Percentiles rank a stretch among this genome's conserved stretches.
These are phyloP conservation scores for Hyaloscypha variabilis DNA, from an alignment of 495 filamentous ascomycete genomes.

Conservation along the genomic window DNA sequence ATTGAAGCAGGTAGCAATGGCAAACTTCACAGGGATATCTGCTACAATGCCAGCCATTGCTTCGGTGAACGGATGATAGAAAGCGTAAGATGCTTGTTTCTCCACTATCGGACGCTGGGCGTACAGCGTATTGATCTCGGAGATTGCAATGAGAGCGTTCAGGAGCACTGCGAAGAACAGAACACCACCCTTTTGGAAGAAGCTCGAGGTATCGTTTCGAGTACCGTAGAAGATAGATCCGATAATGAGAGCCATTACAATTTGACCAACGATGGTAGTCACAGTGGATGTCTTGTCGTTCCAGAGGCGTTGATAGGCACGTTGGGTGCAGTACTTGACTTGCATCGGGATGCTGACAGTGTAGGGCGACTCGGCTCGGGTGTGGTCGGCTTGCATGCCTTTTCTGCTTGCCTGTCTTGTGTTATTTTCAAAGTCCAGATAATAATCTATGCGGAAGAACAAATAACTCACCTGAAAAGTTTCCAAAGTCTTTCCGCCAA, in stretches of 20 bases:
- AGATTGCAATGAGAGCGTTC: conserved; percentile 57
- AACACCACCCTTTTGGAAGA: conserved; percentile 59
- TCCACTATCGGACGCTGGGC: conserved; percentile 64
- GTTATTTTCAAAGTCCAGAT: background rate
- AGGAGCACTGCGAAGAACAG: conserved; percentile 58
- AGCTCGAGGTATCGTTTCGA: conserved; percentile 41
- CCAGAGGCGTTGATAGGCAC: conserved; percentile 69
- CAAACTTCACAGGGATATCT: conserved; percentile 64
- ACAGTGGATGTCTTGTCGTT: conserved; percentile 76
- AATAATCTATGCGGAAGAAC: background rate
- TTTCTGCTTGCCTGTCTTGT: conserved; percentile 51
- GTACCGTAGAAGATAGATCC: conserved; percentile 52
- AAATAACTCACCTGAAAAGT: conserved; percentile 52
- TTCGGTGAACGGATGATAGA: conserved; percentile 66
- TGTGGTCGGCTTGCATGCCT: conserved; percentile 66
- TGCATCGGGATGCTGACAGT: conserved; percentile 62
- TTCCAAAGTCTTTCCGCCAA: conserved; percentile 65
- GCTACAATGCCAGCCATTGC: conserved; percentile 59
- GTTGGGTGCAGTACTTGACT: conserved; percentile 54
- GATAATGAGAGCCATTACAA: conserved; percentile 49
- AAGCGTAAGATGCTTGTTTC: conserved; percentile 67
- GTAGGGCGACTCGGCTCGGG: conserved; percentile 62
- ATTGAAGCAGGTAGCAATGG: conserved; percentile 31
- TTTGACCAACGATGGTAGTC: conserved; percentile 70
- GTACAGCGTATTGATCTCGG: conserved; percentile 65